These are phyloP conservation scores for Catharanthus roseus DNA, from an alignment of 257 asterid species.

Conservation along the genomic window DNA sequence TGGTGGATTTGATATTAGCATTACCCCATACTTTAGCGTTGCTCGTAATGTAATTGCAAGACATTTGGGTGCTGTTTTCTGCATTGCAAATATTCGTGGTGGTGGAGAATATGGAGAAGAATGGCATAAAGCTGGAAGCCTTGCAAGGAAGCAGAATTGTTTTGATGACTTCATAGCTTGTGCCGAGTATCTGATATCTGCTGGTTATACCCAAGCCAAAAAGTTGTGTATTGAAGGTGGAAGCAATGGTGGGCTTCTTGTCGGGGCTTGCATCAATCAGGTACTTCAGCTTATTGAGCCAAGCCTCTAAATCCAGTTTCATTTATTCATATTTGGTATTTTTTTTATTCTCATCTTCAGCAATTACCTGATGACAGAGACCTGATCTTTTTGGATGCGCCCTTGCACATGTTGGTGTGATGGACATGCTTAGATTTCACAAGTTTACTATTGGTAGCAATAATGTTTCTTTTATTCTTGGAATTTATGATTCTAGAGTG, in stretches of 20 bases:
- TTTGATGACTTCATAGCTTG: conserved; percentile 82
- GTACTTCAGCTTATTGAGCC: conserved; percentile 24
- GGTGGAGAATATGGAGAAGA: conserved; percentile 99
- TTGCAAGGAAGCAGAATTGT: conserved; percentile 79
- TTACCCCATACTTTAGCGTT: conserved; percentile 63
- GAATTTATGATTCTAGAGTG: not conserved
- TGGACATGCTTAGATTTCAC: conserved; percentile 99
- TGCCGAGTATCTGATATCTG: conserved; percentile 67
- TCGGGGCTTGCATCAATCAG: conserved; percentile 95
- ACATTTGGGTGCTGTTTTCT: conserved; percentile 64
- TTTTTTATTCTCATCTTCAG: not conserved
- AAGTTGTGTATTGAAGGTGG: conserved; percentile 97
- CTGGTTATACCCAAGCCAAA: conserved; percentile 83
- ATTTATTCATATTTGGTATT: not conserved
- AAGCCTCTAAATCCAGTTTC: not conserved
- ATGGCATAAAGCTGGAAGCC: conserved; percentile 94
- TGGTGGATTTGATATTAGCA: conserved; percentile 80
- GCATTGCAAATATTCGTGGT: conserved; percentile 91
- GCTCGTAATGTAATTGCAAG: conserved; percentile 56
- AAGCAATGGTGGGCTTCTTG: conserved; percentile 93
- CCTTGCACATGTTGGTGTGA: conserved; percentile 97
- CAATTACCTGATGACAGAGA: conserved; percentile 47
- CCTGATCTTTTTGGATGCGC: conserved; percentile 99
- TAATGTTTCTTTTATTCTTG: not conserved
- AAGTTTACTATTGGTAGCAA: conserved; percentile 87